A percentile compares a stretch with the other conserved stretches of the same genome.
These are phyloP conservation scores for Candida maris DNA, from an alignment of 805 yeast species.

Conservation along the genomic window DNA sequence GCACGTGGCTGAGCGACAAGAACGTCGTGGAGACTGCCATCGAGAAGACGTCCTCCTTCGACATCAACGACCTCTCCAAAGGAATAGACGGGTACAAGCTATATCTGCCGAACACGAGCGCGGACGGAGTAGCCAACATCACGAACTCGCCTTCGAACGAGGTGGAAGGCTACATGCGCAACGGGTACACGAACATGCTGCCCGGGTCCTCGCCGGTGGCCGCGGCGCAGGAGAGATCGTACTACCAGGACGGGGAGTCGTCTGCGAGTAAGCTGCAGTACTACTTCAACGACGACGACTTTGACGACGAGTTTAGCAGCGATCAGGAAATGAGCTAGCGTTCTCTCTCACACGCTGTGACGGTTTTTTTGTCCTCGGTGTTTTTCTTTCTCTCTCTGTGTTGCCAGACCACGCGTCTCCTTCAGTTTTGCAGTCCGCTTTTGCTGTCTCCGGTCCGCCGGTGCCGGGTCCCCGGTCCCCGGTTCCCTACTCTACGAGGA, in stretches of 20 bases:
- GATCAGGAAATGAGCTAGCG: constrained; percentile 18
- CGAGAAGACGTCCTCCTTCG: constrained; percentile 41
- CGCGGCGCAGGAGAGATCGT: constrained; percentile 4
- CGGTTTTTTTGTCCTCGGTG: not conserved
- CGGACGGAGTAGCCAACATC: constrained; percentile 4
- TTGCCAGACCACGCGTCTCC: not conserved
- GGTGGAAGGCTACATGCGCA: constrained; percentile 32
- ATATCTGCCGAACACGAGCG: constrained; percentile 23
- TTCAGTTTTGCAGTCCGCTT: not conserved
- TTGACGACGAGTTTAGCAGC: constrained; percentile 10
- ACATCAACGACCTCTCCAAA: constrained; percentile 26
- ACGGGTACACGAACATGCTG: constrained; percentile 23
- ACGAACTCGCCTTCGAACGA: constrained; percentile 30
- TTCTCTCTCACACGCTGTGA: not conserved
- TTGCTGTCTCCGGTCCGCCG: not conserved
- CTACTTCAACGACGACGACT: constrained; percentile 18
- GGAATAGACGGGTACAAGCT: constrained; percentile 38
- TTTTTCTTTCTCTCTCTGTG: not conserved
- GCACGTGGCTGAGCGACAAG: constrained; percentile 39
- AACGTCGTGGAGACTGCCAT: constrained; percentile 46
- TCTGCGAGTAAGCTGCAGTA: constrained; percentile 17
- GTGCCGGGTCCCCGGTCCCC: not conserved
- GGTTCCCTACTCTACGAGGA: not conserved
- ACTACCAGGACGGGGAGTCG: constrained; percentile 20
- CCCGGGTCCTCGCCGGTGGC: constrained; percentile 8